Evolutionary conservation across 352 stramenopile genomes (phyloP).

Genomic region (Phytophthora pistaciae): DNA sequence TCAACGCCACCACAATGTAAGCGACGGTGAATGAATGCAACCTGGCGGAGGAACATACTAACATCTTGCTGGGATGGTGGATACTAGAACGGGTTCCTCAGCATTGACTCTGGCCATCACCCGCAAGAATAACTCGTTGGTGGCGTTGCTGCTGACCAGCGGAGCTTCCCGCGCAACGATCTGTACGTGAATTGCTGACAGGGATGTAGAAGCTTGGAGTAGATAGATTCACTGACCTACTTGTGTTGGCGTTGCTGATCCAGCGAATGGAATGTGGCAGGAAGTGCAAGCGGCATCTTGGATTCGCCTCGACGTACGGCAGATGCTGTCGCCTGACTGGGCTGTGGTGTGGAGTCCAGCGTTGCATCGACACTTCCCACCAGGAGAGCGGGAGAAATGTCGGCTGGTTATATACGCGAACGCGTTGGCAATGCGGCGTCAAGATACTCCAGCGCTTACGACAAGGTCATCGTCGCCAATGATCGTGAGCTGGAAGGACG

Average conservation of each 20-base stretch:
- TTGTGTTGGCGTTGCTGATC: not conserved
- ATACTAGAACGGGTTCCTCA: conserved; percentile 55
- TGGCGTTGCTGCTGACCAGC: conserved; percentile 47
- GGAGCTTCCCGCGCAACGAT: conserved; percentile 68
- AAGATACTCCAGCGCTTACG: not conserved
- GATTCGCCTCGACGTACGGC: conserved; percentile 47
- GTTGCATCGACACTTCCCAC: conserved; percentile 63
- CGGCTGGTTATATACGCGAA: conserved; percentile 67
- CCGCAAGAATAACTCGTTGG: conserved; percentile 54
- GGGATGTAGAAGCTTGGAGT: not conserved
- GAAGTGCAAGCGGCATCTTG: conserved; percentile 34
- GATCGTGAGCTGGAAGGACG: conserved; percentile 2
- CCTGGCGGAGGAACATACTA: not conserved
- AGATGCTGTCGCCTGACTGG: conserved; percentile 64
- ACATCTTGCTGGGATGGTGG: not conserved
- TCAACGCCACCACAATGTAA: conserved; percentile 75
- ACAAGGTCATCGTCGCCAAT: conserved; percentile 3
- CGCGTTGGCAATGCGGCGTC: conserved; percentile 34
- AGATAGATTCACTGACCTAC: not conserved
- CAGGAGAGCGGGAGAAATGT: conserved; percentile 63
- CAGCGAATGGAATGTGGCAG: conserved; percentile 38
- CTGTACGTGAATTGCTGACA: conserved; percentile 16
- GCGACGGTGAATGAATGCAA: not conserved
- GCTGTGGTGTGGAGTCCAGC: conserved; percentile 64
- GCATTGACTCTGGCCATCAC: conserved; percentile 64